These are phyloP conservation scores for Eutrema salsugineum DNA, from an alignment of 441 rosid species.

Conservation along the genomic window DNA sequence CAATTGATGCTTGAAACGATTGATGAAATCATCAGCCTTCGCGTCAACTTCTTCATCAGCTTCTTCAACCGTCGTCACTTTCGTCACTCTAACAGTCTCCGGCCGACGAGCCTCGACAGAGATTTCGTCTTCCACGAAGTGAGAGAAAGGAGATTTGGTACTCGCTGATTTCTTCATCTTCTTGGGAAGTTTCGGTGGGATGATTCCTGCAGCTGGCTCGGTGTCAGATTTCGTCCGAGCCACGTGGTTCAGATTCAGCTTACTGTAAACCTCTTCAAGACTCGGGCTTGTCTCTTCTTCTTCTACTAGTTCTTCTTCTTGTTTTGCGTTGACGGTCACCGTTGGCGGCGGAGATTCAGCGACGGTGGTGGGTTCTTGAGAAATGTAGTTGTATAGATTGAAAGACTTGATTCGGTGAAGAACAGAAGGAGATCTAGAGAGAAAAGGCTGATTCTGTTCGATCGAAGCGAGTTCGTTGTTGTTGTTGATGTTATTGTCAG, in stretches of 20 bases:
- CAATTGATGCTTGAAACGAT: conserved; percentile 74
- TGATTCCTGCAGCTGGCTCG: conserved; percentile 50
- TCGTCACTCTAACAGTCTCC: conserved; percentile 46
- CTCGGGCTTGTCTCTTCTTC: conserved; percentile 33
- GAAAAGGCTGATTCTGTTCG: conserved; percentile 26
- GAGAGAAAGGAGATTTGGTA: conserved; percentile 54
- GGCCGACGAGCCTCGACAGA: conserved; percentile 51
- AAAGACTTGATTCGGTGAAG: conserved; percentile 62
- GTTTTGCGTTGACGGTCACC: conserved; percentile 1
- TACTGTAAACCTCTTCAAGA: conserved; percentile 54
- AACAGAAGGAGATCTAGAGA: conserved; percentile 65
- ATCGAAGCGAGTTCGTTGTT: conserved; percentile 26
- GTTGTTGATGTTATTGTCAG: conserved; percentile 25
- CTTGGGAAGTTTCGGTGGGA: conserved; percentile 51
- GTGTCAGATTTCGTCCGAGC: conserved; percentile 58
- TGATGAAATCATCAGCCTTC: conserved; percentile 78
- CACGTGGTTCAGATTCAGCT: conserved; percentile 39
- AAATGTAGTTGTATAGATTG: conserved; percentile 46
- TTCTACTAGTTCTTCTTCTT: conserved; percentile 12
- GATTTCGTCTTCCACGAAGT: conserved; percentile 51
- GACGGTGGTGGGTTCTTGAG: conserved; percentile 42
- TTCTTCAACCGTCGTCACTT: conserved; percentile 32
- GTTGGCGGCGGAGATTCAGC: conserved; percentile 6
- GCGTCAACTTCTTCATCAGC: conserved; percentile 85
- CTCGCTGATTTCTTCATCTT: conserved; percentile 91